These are phyloP conservation scores for Colletotrichum caudatum DNA, from an alignment of 2,329 filamentous ascomycete genomes.

Conservation along the genomic window DNA sequence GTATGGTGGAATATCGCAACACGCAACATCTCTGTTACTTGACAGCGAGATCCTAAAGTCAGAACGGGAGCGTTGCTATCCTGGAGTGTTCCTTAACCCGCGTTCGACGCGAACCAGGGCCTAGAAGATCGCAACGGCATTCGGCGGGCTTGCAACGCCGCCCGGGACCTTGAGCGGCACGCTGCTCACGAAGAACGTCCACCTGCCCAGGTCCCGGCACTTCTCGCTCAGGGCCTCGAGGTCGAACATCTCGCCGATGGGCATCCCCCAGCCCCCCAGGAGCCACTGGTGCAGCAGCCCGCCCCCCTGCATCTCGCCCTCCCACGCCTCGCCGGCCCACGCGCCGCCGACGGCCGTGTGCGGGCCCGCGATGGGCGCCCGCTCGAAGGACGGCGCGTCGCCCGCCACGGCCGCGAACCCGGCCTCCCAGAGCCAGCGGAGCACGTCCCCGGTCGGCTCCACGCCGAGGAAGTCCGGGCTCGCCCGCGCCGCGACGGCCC, in stretches of 20 bases:
- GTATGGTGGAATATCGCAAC: background rate
- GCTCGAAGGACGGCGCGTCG: slow-evolving; percentile 58
- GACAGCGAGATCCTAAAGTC: background rate
- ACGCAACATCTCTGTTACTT: background rate
- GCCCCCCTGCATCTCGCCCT: slow-evolving; percentile 37
- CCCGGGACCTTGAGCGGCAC: slow-evolving; percentile 53
- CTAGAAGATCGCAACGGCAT: slow-evolving; percentile 53
- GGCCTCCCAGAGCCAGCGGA: slow-evolving; percentile 60
- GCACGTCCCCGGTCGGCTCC: slow-evolving; percentile 50
- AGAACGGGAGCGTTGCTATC: background rate
- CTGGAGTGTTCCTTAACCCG: too few relatives aligned
- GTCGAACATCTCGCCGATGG: slow-evolving; percentile 63
- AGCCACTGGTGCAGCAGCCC: slow-evolving; percentile 54
- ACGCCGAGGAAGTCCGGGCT: slow-evolving; percentile 54
- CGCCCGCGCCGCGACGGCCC: slow-evolving; percentile 46
- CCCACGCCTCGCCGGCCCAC: slow-evolving; percentile 41
- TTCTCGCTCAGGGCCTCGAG: slow-evolving; percentile 54
- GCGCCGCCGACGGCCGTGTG: slow-evolving; percentile 31
- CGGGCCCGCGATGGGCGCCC: slow-evolving; percentile 52
- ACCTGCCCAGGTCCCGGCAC: slow-evolving; percentile 50
- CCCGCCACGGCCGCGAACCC: slow-evolving; percentile 60
- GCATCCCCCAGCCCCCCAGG: slow-evolving; percentile 63
- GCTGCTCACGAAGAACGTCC: slow-evolving; percentile 57
- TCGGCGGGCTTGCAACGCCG: slow-evolving; percentile 55
- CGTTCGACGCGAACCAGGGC: rapidly evolving